A percentile compares a stretch with the other conserved stretches of the same genome.
phyloP scores from a whole-genome alignment of 2,329 filamentous ascomycete species.

The Taxawa tesnikishii region DNA sequence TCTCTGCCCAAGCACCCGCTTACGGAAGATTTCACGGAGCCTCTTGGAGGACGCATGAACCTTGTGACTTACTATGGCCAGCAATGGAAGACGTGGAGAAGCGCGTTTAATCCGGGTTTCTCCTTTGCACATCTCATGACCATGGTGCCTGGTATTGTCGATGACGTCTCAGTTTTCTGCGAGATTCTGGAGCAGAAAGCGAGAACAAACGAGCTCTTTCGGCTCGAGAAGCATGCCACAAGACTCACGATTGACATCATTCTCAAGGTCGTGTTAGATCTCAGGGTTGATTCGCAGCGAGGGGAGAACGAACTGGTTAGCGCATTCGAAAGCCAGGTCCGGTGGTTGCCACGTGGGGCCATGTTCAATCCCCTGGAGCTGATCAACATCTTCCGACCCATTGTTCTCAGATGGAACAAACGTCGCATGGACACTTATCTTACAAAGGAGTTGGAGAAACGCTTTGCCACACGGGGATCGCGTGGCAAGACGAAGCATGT shows the following conservation, averaged over 20 bases:
- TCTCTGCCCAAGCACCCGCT: slow-evolving; percentile 20
- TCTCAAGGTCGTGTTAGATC: slow-evolving; percentile 25
- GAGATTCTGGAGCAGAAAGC: slow-evolving; percentile 23
- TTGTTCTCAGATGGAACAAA: slow-evolving; percentile 22
- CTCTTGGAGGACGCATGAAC: slow-evolving; percentile 24
- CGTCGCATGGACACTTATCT: slow-evolving; percentile 23
- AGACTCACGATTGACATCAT: slow-evolving; percentile 31
- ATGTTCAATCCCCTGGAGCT: slow-evolving; percentile 23
- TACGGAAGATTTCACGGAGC: slow-evolving; percentile 18
- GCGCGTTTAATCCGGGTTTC: slow-evolving; percentile 31
- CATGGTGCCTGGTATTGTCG: slow-evolving; percentile 24
- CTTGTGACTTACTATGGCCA: slow-evolving; percentile 24
- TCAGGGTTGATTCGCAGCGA: slow-evolving; percentile 24
- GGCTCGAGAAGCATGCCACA: slow-evolving; percentile 26
- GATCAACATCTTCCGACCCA: slow-evolving; percentile 22
- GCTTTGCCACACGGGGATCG: slow-evolving; percentile 20
- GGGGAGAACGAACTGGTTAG: slow-evolving; percentile 22
- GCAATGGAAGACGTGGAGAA: slow-evolving; percentile 31
- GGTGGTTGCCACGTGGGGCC: slow-evolving; percentile 21
- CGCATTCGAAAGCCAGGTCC: slow-evolving; percentile 21
- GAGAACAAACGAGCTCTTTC: slow-evolving; percentile 22
- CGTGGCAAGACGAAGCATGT: slow-evolving; percentile 21
- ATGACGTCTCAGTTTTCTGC: slow-evolving; percentile 20
- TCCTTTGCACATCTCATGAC: slow-evolving; percentile 24
- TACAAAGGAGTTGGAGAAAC: slow-evolving; percentile 21